These are phyloP conservation scores for Pseudonitzschia multiseries DNA, from an alignment of 108 stramenopile genomes.

Conservation along the genomic window DNA sequence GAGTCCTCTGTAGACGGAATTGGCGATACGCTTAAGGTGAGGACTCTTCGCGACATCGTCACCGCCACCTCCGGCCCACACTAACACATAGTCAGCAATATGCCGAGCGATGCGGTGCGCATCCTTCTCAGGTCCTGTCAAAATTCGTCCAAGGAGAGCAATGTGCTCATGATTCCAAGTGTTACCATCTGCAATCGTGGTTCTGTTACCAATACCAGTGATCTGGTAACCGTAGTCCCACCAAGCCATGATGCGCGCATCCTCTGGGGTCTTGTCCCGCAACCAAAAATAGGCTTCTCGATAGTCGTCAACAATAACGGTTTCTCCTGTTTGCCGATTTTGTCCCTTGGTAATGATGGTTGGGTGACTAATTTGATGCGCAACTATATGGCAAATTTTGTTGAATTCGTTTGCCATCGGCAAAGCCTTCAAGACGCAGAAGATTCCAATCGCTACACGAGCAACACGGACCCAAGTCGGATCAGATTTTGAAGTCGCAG, in stretches of 20 bases:
- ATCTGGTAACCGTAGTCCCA: slow-evolving; percentile 97
- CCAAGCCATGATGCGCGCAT: slow-evolving; percentile 98
- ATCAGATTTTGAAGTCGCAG: slow-evolving; percentile 23
- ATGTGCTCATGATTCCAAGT: slow-evolving; percentile 99
- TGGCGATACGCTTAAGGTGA: slow-evolving; percentile 95
- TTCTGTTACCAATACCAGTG: slow-evolving; percentile 95
- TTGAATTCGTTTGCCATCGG: slow-evolving; percentile 53
- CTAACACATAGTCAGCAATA: slow-evolving; percentile 95
- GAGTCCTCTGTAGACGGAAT: slow-evolving; percentile 91
- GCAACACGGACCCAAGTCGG: slow-evolving; percentile 41
- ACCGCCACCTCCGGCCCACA: slow-evolving; percentile 94
- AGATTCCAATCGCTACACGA: slow-evolving; percentile 31
- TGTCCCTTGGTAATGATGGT: slow-evolving; percentile 90
- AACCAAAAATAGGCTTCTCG: slow-evolving; percentile 99
- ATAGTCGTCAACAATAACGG: slow-evolving; percentile 93
- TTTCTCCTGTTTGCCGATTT: slow-evolving; percentile 48
- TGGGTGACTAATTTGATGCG: slow-evolving; percentile 74
- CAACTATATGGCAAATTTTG: slow-evolving; percentile 46
- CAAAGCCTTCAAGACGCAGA: slow-evolving; percentile 24
- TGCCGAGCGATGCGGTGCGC: slow-evolving; percentile 93
- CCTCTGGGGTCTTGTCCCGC: slow-evolving; percentile 94
- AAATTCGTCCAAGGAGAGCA: slow-evolving; percentile 90
- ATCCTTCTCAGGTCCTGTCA: slow-evolving; percentile 91
- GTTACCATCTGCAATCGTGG: slow-evolving; percentile 98
- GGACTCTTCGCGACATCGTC: slow-evolving; percentile 98